Evolutionary conservation across 2,329 filamentous ascomycete genomes (phyloP).

Genomic region (Monilinia aucupariae): DNA sequence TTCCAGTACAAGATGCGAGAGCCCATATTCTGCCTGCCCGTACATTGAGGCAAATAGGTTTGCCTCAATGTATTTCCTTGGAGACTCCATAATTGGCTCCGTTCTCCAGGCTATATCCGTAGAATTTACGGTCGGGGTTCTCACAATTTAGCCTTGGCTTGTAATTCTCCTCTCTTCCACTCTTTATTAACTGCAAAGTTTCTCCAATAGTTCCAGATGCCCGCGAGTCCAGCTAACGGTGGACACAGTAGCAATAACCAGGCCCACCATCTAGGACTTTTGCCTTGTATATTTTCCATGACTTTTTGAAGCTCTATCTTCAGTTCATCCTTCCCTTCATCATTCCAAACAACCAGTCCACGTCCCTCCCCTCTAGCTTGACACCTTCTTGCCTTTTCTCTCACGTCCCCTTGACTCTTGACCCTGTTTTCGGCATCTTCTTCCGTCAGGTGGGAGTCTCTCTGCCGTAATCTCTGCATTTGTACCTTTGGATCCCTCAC

Average conservation of each 20-base stretch:
- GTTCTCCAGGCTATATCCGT: neutral
- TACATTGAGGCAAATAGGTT: too few relatives aligned
- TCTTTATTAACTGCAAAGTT: conserved; percentile 64
- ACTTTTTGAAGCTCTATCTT: conserved; percentile 59
- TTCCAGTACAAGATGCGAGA: neutral
- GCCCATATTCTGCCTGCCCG: neutral
- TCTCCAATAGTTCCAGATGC: conserved; percentile 65
- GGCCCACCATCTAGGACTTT: conserved; percentile 62
- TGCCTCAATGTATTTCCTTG: neutral
- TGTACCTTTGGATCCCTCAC: conserved; percentile 76
- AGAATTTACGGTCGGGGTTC: neutral
- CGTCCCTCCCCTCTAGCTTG: conserved; percentile 57
- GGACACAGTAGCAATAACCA: conserved; percentile 64
- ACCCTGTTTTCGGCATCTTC: conserved; percentile 88
- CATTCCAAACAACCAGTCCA: conserved; percentile 88
- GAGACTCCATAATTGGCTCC: neutral
- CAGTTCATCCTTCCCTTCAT: conserved; percentile 66
- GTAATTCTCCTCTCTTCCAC: conserved; percentile 59
- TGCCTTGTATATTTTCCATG: conserved; percentile 55
- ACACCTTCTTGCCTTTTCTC: conserved; percentile 72
- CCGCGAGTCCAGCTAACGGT: conserved; percentile 64
- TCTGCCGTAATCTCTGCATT: conserved; percentile 67
- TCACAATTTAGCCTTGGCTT: conserved; percentile 55
- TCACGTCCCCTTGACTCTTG: conserved; percentile 77
- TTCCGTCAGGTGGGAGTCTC: conserved; percentile 72